Conservation (phyloP, 2,329 filamentous ascomycete genomes). For the Penicillium rolfsii region DNA sequence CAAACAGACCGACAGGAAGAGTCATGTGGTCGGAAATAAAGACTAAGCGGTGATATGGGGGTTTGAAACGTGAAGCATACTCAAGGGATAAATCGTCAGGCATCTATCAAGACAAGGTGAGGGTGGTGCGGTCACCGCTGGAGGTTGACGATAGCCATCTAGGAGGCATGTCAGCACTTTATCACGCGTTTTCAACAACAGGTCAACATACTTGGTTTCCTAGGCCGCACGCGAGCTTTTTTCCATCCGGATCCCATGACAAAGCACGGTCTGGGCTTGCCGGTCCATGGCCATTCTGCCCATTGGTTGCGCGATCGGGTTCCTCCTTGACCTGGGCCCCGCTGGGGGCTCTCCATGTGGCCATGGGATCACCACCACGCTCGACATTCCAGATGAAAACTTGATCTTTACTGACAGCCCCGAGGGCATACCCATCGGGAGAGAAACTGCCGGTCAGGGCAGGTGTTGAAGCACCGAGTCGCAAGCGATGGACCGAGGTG, state of each 20-base stretch:
- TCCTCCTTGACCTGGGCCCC: conserved; percentile 40
- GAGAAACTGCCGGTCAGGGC: conserved; percentile 51
- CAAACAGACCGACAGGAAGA: neutral
- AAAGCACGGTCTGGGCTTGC: conserved; percentile 46
- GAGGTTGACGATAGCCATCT: conserved; percentile 47
- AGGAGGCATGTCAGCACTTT: conserved; percentile 14
- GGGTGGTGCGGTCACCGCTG: conserved; percentile 38
- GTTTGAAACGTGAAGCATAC: neutral
- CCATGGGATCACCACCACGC: conserved; percentile 48
- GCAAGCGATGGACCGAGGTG: conserved; percentile 42
- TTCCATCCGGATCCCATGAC: conserved; percentile 59
- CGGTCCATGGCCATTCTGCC: conserved; percentile 39
- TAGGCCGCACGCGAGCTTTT: conserved; percentile 55
- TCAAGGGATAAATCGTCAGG: neutral
- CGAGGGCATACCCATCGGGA: conserved; percentile 52
- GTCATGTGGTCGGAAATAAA: neutral
- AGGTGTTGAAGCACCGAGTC: conserved; percentile 41
- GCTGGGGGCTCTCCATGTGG: conserved; percentile 43
- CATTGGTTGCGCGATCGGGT: conserved; percentile 37
- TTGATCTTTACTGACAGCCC: conserved; percentile 49
- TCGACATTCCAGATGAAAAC: conserved; percentile 54
- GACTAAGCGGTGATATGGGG: neutral
- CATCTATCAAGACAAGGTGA: neutral
- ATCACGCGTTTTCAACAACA: neutral
- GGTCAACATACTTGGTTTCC: conserved; percentile 50